A percentile compares a stretch with the other conserved stretches of the same genome.
These are phyloP conservation scores for Exophiala sp. DNA, from an alignment of 2,329 filamentous ascomycete species.

Conservation along the genomic window DNA sequence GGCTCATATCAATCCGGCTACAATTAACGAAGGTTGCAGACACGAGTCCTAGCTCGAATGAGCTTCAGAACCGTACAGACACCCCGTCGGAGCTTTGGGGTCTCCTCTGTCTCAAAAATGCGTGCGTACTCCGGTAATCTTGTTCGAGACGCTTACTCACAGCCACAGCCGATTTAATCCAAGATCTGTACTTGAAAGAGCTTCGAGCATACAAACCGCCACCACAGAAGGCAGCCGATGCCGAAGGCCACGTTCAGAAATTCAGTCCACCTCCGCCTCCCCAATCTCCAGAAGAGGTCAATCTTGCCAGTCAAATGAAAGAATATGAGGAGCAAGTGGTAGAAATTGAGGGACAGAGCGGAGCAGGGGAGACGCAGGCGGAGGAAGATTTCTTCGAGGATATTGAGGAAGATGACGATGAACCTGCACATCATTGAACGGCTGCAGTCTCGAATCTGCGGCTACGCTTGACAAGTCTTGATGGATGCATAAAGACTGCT, in stretches of 20 bases:
- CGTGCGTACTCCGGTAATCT: slow-evolving; percentile 44
- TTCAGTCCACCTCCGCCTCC: slow-evolving; percentile 77
- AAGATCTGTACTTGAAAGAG: slow-evolving; percentile 95
- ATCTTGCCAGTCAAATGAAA: slow-evolving; percentile 85
- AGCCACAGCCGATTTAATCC: slow-evolving; percentile 79
- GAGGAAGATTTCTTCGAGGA: slow-evolving; percentile 79
- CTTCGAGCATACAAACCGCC: slow-evolving; percentile 91
- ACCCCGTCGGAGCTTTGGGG: slow-evolving; percentile 55
- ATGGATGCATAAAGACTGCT: too few relatives aligned
- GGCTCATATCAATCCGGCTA: neutral
- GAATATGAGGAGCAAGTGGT: slow-evolving; percentile 91
- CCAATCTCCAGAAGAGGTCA: slow-evolving; percentile 83
- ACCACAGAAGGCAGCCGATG: slow-evolving; percentile 74
- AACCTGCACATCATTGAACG: slow-evolving; percentile 34
- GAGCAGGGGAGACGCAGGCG: slow-evolving; percentile 51
- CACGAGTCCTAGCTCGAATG: slow-evolving; percentile 56
- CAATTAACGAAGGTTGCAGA: slow-evolving; percentile 40
- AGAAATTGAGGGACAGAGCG: slow-evolving; percentile 84
- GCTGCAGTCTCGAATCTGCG: neutral
- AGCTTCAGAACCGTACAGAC: slow-evolving; percentile 35
- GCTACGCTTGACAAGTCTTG: too few relatives aligned
- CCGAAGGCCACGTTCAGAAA: slow-evolving; percentile 84
- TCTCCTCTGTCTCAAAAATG: slow-evolving; percentile 56
- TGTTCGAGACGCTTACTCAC: slow-evolving; percentile 5
- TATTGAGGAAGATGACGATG: slow-evolving; percentile 52